Evolutionary conservation across 495 filamentous ascomycete species (phyloP), one percentile per base, ranked within the genome.

Genomic region (Glonium stellatum): DNA sequence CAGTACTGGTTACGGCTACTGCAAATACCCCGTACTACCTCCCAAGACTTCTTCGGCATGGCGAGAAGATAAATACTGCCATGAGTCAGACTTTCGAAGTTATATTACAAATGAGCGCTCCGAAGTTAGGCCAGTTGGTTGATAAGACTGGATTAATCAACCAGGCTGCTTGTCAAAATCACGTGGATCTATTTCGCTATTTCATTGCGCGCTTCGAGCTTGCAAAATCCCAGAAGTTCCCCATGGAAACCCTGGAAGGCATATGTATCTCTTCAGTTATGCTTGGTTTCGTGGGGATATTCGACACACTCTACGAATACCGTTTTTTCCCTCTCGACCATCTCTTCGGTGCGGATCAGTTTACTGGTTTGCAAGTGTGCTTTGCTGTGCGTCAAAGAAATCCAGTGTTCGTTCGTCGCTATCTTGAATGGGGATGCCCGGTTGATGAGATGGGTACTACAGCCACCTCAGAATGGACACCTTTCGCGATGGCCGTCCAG

Each of bases 21-120:
- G 39, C 1, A 11, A 13, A 44, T 44, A 11, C 1, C 21, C 18
- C 22, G 22, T 35, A 54, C 34, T 23, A 54, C 34, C 27, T 54
- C 6, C 51, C 51, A 35, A 27, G 51, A 6, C 27, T 27, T 12
- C 51, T 54, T 19, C 51, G 27, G 18, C 51, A 54, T 35, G 22
- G 27, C 5, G 18, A 54, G 11, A 54, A 54, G n/a, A 5, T 35
- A 12, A 36, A 35, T 19, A 54, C 34, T 54, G 51, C 51, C 1
- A 54, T 54, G 51, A 54, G 8, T 34, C 51, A 54, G 51, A 54
- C 51, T 5, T 54, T 54, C 12, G 51, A 54, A 19, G 18, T 31
- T 1, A 9, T 54, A 11, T 35, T 54, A 5, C 25, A 19, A 19
- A 54, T 54, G 21, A 1, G n/a, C 18, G 11, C 8, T 54, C 51